These are phyloP conservation scores for Geranium brycei DNA, from an alignment of 345 rosid species.

Conservation along the genomic window DNA sequence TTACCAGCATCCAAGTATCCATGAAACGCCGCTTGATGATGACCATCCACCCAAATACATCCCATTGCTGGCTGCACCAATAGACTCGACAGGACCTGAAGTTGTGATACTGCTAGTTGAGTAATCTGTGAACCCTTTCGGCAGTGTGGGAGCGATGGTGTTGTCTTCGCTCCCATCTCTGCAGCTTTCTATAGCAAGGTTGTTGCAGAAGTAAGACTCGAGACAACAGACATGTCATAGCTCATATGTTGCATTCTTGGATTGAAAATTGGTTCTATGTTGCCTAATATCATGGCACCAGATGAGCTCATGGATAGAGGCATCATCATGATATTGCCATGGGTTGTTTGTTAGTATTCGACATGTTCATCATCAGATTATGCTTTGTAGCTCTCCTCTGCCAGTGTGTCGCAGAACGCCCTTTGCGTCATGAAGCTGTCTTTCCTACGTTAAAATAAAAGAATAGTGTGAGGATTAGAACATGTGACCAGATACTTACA, in stretches of 20 bases:
- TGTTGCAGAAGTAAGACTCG: conserved; percentile 38
- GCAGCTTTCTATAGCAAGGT: conserved; percentile 49
- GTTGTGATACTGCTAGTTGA: conserved; percentile 15
- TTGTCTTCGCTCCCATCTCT: conserved; percentile 46
- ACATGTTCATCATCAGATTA: conserved; percentile 18
- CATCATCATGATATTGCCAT: conserved; percentile 6
- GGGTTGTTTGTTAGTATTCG: conserved; percentile 14
- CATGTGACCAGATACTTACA: neutral
- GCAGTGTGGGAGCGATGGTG: conserved; percentile 33
- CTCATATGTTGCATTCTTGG: conserved; percentile 10
- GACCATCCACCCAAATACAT: conserved; percentile 4
- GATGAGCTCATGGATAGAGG: conserved; percentile 26
- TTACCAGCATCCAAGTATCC: conserved; percentile 14
- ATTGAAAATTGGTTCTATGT: conserved; percentile 19
- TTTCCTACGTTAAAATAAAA: conserved; percentile 17
- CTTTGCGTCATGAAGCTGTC: conserved; percentile 51
- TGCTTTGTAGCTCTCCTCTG: conserved; percentile 34
- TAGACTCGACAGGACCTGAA: conserved; percentile 14
- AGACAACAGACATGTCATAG: conserved; percentile 11
- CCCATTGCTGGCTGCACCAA: conserved; percentile 8
- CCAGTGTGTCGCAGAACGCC: conserved; percentile 49
- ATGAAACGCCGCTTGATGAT: conserved; percentile 8
- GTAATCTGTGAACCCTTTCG: conserved; percentile 36
- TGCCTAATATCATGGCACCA: conserved; percentile 18
- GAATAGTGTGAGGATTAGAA: too few relatives aligned